A percentile compares a stretch with the other conserved stretches of the same genome.
Conservation (phyloP, 192 early-diverging fungal genomes). For the Haplosporangium gracile region DNA sequence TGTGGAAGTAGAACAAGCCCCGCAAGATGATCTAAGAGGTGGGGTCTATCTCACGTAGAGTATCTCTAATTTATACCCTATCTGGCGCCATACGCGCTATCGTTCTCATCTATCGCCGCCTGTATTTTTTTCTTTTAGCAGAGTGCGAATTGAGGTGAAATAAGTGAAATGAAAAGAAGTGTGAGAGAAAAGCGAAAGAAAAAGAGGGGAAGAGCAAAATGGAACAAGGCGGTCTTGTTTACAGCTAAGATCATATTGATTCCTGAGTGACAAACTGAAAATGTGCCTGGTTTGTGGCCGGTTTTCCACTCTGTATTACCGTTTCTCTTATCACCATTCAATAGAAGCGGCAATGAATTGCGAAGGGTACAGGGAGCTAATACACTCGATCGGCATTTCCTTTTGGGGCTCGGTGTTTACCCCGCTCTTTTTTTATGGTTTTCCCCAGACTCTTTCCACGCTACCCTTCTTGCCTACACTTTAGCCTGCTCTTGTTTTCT, state of each 20-base stretch:
- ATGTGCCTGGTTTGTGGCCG: neutral
- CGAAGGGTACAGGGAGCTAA: neutral
- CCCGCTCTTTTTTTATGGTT: conserved; percentile 21
- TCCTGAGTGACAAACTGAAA: neutral
- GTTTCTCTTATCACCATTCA: conserved; percentile 7
- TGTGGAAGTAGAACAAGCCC: neutral
- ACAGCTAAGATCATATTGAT: neutral
- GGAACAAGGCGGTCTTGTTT: neutral
- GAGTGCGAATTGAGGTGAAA: neutral
- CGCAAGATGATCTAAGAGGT: neutral
- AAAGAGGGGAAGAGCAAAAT: too few relatives aligned
- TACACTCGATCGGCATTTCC: conserved; percentile 34
- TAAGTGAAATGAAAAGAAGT: neutral
- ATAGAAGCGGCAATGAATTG: neutral
- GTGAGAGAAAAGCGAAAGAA: too few relatives aligned
- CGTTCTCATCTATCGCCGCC: neutral
- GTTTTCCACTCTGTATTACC: too few relatives aligned
- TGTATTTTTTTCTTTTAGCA: neutral
- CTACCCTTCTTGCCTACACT: neutral
- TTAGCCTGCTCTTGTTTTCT: neutral
- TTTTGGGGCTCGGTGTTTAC: conserved; percentile 26
- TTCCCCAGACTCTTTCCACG: conserved; percentile 9
- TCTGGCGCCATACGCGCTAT: neutral
- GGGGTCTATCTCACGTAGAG: neutral
- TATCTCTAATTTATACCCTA: neutral